Conservation (phyloP, 192 early-diverging fungal species). For the Allomyces macrogynus region DNA sequence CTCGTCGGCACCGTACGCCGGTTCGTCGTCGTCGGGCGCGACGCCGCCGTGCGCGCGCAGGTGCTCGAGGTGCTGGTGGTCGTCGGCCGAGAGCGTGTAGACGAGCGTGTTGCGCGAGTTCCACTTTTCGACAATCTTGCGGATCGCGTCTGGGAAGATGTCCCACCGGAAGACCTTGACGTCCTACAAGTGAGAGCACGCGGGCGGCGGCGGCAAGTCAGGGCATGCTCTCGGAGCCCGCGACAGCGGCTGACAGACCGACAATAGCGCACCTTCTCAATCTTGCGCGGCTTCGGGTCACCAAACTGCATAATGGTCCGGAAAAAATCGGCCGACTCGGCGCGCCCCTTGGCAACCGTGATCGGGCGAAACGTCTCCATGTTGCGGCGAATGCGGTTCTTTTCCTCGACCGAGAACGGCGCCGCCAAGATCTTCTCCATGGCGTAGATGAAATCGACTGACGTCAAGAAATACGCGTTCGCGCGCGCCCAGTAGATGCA, state of each 20-base stretch:
- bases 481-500: conserved; percentile 60
- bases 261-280: conserved; percentile 36
- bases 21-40: no score
- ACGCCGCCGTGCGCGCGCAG: no score
- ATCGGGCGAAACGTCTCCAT: conserved; percentile 56
- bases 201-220: no score
- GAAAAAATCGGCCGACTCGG: conserved; percentile 59
- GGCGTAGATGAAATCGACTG: conserved; percentile 56
- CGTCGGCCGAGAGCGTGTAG: no score
- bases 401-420: conserved; percentile 59
- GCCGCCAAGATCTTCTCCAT: conserved; percentile 52
- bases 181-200: conserved; percentile 4
- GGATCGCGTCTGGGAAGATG: conserved; percentile 39
- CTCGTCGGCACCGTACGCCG: no score
- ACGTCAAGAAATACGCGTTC: conserved; percentile 56
- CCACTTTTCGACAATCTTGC: conserved; percentile 64
- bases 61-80: no score
- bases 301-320: conserved; percentile 63
- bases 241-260: no score
- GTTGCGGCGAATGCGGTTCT: conserved; percentile 72
- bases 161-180: conserved; percentile 73
- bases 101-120: conserved; percentile 21
- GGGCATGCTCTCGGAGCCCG: no score
- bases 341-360: conserved; percentile 55
- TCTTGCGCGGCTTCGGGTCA: conserved; percentile 64